These are phyloP conservation scores for Smittium culicis DNA, from an alignment of 371 early-diverging fungal genomes.

Conservation along the genomic window DNA sequence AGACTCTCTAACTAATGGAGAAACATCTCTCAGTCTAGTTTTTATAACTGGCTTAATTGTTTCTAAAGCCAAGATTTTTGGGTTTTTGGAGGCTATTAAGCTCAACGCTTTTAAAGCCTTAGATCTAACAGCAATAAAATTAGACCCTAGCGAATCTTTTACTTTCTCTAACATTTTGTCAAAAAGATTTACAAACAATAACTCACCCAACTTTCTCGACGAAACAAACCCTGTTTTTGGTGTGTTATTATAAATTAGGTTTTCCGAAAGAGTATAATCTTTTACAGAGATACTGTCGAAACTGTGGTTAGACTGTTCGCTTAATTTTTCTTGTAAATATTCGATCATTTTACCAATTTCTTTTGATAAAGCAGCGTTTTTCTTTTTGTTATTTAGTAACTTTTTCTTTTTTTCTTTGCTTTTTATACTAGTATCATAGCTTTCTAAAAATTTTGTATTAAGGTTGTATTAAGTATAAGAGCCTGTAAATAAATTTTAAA, in stretches of 20 bases:
- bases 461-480: no score
- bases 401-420: no score
- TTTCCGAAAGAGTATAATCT: no score
- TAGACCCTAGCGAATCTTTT: slow-evolving; percentile 43
- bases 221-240: no score
- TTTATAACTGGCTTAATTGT: slow-evolving; percentile 54
- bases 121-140: slow-evolving; percentile 50
- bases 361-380: not conserved
- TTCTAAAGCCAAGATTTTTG: slow-evolving; percentile 42
- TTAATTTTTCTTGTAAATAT: not conserved
- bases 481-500: no score
- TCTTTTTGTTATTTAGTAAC: no score
- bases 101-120: slow-evolving; percentile 64
- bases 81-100: slow-evolving; percentile 47
- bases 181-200: slow-evolving; percentile 49
- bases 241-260: no score
- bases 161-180: slow-evolving; percentile 51
- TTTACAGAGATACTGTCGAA: no score
- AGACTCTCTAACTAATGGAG: slow-evolving; percentile 79
- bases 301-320: not conserved
- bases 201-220: slow-evolving; percentile 37
- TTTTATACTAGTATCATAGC: no score
- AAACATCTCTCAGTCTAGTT: slow-evolving; percentile 60
- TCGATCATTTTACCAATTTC: not conserved
- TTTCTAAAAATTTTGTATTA: no score